A percentile compares a stretch with the other conserved stretches of the same genome.
Evolutionary conservation across 192 early-diverging fungal genomes (phyloP).

Genomic region (Coemansia erecta): DNA sequence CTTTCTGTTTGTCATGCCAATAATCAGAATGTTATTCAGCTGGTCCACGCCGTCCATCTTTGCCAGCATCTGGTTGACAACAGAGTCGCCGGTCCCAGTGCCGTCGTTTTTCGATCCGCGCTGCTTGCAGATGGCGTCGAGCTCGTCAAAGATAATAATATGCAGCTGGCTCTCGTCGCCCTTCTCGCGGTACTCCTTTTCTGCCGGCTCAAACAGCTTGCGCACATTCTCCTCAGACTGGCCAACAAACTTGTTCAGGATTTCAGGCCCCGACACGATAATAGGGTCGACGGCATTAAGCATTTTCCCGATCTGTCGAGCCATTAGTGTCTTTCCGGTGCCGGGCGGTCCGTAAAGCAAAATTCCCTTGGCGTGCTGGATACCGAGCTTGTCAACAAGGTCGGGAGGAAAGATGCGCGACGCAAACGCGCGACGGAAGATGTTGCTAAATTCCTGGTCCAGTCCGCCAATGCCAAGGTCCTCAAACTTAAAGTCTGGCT

Average conservation of each 20-base stretch:
- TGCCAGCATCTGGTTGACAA: slow-evolving; percentile 95
- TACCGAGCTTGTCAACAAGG: slow-evolving; percentile 91
- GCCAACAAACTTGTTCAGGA: slow-evolving; percentile 96
- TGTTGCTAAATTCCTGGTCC: slow-evolving; percentile 88
- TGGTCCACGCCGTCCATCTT: slow-evolving; percentile 99
- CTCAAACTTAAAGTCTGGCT: slow-evolving; percentile 95
- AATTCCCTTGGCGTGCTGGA: slow-evolving; percentile 96
- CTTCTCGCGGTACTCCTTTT: slow-evolving; percentile 90
- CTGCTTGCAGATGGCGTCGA: slow-evolving; percentile 98
- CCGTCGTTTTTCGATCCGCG: slow-evolving; percentile 88
- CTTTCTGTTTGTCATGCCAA: slow-evolving; percentile 98
- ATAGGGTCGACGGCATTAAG: slow-evolving; percentile 90
- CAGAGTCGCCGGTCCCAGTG: slow-evolving; percentile 94
- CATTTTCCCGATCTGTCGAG: slow-evolving; percentile 99
- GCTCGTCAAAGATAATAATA: slow-evolving; percentile 98
- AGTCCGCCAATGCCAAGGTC: slow-evolving; percentile 98
- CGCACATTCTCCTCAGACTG: slow-evolving; percentile 96
- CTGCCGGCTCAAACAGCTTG: slow-evolving; percentile 93
- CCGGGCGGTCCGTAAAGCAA: slow-evolving; percentile 90
- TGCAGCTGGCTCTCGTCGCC: slow-evolving; percentile 90
- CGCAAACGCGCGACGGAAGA: slow-evolving; percentile 96
- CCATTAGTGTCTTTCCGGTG: slow-evolving; percentile 97
- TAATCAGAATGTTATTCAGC: slow-evolving; percentile 95
- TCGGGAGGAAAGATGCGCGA: slow-evolving; percentile 94
- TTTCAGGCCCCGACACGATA: slow-evolving; percentile 95